Percentiles rank a stretch among this genome's conserved stretches.
Evolutionary conservation across 371 early-diverging fungal species (phyloP).

Genomic region (Mortierella sp.): DNA sequence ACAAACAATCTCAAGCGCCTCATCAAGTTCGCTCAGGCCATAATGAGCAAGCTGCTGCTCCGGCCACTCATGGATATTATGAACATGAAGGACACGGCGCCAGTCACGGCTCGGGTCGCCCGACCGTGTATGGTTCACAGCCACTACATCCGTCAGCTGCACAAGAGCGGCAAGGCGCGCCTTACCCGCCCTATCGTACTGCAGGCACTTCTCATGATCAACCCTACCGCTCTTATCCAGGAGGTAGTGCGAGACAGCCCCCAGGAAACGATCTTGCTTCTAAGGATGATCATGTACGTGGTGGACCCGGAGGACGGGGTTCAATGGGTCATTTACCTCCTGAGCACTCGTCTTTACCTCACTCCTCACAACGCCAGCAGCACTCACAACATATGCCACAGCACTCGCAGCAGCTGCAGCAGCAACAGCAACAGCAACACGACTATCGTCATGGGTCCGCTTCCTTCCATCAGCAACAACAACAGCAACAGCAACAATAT

Average conservation of each 20-base stretch:
- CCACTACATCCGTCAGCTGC: constrained; percentile 26
- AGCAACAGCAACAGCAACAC: constrained; percentile 28
- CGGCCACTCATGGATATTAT: constrained; percentile 24
- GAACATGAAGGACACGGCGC: constrained; percentile 27
- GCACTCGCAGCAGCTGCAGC: constrained; percentile 24
- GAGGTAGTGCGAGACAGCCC: constrained; percentile 11
- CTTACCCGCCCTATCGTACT: constrained; percentile 17
- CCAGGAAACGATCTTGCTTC: constrained; percentile 1
- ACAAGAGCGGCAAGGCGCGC: constrained; percentile 17
- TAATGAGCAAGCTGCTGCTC: constrained; percentile 8
- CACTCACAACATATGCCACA: constrained; percentile 26
- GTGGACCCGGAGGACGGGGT: constrained; percentile 16
- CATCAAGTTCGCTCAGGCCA: constrained; percentile 24
- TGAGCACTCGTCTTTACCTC: constrained; percentile 19
- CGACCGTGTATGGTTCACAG: constrained; percentile 28
- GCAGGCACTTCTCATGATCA: constrained; percentile 19
- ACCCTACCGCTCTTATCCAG: constrained; percentile 22
- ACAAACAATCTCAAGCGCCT: constrained; percentile 25
- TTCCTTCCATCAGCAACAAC: constrained; percentile 27
- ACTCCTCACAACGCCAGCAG: constrained; percentile 17
- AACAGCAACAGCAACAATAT: background rate
- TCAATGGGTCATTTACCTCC: constrained; percentile 23
- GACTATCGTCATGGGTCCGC: constrained; percentile 27
- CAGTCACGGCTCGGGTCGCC: constrained; percentile 13
- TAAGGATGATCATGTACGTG: constrained; percentile 29